Base-by-base conservation (phyloP, 2,329 filamentous ascomycete species). In the Lecanicillium sp. region DNA sequence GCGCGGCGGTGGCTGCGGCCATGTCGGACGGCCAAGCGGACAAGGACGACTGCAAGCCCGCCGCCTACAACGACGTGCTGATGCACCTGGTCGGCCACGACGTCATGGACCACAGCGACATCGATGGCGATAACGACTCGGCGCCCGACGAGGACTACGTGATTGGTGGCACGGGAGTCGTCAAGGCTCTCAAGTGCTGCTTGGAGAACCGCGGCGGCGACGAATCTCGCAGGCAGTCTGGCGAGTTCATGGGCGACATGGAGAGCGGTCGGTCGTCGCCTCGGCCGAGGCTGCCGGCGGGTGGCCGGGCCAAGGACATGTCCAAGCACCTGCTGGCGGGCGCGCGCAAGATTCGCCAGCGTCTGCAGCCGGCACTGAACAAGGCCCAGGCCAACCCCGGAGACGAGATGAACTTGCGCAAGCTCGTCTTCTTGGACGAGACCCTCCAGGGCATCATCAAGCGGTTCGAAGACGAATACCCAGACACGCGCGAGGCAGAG, bases 401-500 rank as follows among this genome's bases (percentile, higher is more conserved):
- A 14, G 83, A 92, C 55, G 83, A 89, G 49, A 70, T 79, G 48
- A 85, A 82, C 48, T 86, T 94, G 56, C 77, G 89, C 79, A 75
- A 72, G 79, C 74, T 97, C 15, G 69, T 83, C 31, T 95, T 95
- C 73, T 75, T 98, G 20, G 88, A 96, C 52, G 72, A 84, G 44
- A 97, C 92, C 0, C 71, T 98, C 9, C 75, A 88, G 52, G 82
- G 84, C 48, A 96, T 97, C 65, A 97, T 97, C 54, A 81, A 87
- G 56, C 84, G 92, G 19, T 98, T 97, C 56, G 92, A 97, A 59
- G 85, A 94, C 56, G 90, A 97, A 60, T 97, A 88, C 52, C 92
- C 92, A 0, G 90, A 97, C 55, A 94, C 86, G 1, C 79, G 87
- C 27, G 68, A 52, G 51, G 33, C 49, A 9, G 35, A 29, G 5